Base-by-base conservation (phyloP, 208 protist genomes). In the Acanthamoeba triangularis region DNA sequence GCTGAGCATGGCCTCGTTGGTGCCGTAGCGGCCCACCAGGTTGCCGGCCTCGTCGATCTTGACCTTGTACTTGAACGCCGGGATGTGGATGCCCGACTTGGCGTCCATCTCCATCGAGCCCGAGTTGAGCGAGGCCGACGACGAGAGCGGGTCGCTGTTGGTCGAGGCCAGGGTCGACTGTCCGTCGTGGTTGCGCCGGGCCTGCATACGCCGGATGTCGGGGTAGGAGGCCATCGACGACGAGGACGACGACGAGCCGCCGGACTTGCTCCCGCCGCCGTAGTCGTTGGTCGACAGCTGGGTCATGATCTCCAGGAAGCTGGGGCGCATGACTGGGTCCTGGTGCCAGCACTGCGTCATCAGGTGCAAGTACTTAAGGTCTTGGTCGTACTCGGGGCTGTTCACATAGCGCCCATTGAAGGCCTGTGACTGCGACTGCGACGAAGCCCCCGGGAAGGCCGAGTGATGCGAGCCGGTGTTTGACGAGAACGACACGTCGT, bases 251-350 rank as follows among this genome's bases (percentile, higher is more conserved):
- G 74, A 84, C 35, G 74, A 54, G 37, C 74, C 74, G 28, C 74
- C 74, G 0, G 74, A 84, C 35, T 52, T 44, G 44, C 74, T 35
- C 14, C 74, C 74, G 74, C 74, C 74, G 35, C 74, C 74, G 41
- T 84, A 52, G 23, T 84, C 74, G 35, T 35, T n/a, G 41, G 30
- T n/a, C 3, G 82, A 90, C n/a, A 90, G 82, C 56, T 67, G 47
- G 16, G 82, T 90, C 82, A 90, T 90, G 52, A 90, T 47, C 35
- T 90, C 82, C 30, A 90, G 56, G 82, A 90, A 90, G 82, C 54
- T 69, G 16, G 82, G 82, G 3, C 82, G 47, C 54, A 59, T 90
- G n/a, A 67, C 54, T 11, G 82, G 82, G 18, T 90, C 82, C 33
- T 59, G 54, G 33, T 59, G 54, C 82, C 82, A 90, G 56, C 82